These are phyloP conservation scores for Mortierella sp. DNA, from an alignment of 371 early-diverging fungal species.

Conservation along the genomic window DNA sequence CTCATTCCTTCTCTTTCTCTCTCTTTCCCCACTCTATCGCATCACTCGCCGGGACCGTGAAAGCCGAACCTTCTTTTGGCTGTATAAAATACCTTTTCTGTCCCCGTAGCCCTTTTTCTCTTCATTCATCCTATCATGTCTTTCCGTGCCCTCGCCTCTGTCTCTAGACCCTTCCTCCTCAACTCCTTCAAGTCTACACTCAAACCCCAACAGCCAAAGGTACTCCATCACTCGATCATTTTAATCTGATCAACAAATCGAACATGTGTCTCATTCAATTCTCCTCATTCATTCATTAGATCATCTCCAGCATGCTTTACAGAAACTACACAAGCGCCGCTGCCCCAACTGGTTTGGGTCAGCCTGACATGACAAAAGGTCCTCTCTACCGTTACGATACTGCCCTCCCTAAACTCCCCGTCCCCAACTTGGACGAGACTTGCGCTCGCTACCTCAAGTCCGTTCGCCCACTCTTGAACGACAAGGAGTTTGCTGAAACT, in stretches of 20 bases:
- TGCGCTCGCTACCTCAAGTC: constrained; percentile 81
- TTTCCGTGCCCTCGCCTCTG: constrained; percentile 53
- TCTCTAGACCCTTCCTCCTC: constrained; percentile 51
- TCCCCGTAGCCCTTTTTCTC: too few species aligned
- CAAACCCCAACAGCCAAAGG: constrained; percentile 58
- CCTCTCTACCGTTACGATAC: constrained; percentile 78
- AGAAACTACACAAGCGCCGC: constrained; percentile 58
- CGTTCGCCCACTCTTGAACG: constrained; percentile 81
- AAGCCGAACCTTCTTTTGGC: too few species aligned
- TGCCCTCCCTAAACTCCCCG: constrained; percentile 87
- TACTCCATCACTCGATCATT: constrained; percentile 3
- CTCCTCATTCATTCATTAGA: constrained; percentile 14
- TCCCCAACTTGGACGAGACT: constrained; percentile 89
- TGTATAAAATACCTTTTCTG: too few species aligned
- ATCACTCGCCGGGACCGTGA: too few species aligned
- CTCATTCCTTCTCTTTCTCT: too few species aligned
- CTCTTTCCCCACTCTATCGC: too few species aligned
- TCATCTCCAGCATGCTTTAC: constrained; percentile 57
- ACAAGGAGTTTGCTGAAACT: constrained; percentile 80
- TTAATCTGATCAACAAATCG: not conserved
- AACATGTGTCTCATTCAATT: not conserved
- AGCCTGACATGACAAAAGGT: constrained; percentile 60
- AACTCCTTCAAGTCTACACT: constrained; percentile 49
- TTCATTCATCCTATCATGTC: constrained; percentile 43
- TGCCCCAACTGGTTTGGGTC: constrained; percentile 37